Base-by-base conservation (phyloP, 345 rosid species). In the Barbarea vulgaris region DNA sequence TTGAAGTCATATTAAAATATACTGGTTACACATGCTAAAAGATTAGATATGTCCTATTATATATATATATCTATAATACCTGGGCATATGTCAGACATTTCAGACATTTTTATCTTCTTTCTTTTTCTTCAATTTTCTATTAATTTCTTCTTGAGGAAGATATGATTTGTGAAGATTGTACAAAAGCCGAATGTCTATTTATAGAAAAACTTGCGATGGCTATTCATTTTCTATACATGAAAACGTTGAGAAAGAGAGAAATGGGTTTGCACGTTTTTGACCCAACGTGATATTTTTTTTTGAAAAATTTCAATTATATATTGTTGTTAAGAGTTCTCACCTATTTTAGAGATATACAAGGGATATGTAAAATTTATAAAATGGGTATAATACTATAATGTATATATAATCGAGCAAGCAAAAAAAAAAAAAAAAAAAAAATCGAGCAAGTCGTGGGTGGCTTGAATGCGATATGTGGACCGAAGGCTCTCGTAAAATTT, bases 41-140 rank as follows among this genome's bases (percentile, higher is more conserved):
- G 57, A 52, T 52, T 15, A 28, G 24, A 13, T 12, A 36, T 57
- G 37, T 34, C 37, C 10, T 34, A 8, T 34, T n/a, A n/a, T n/a
- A n/a, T n/a, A n/a, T n/a, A n/a, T n/a, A 36, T 36, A 9, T 36
- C 39, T 37, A 33, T 33, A 33, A 33, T 70, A 71, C 69, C 69
- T 61, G 60, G 39, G 76, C 76, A 72, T 19, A 25, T 21, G 14
- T 61, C 28, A 13, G 76, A 61, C 60, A 60, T 51, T 50, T 36
- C 15, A 37, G 42, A 37, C 51, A 27, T 72, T 17, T 11, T 56
- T 31, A n/a, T n/a, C n/a, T n/a, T n/a, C 59, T 48, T 21, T 44
- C 13, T 12, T 0, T 57, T 14, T 1, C 8, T 19, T 33, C 51
- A 2, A 19, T 33, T 39, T 14, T 69, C 27, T 56, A 14, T 42